A percentile compares a stretch with the other conserved stretches of the same genome.
phyloP scores from a whole-genome alignment of 139 green algal genomes.

The Limnomonas spitsbergensis region DNA sequence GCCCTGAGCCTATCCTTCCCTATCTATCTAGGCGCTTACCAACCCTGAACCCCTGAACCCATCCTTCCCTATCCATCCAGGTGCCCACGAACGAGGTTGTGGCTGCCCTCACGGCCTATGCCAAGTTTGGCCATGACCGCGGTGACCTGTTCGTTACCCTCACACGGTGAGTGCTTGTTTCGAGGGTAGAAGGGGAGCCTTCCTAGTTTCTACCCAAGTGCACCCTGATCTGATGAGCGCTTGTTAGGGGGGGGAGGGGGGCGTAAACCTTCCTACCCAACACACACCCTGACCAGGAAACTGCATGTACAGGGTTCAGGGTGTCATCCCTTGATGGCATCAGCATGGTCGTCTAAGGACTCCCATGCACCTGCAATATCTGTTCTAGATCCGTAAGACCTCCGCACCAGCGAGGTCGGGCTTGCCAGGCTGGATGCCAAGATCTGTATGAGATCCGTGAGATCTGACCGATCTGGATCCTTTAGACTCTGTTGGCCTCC shows the following conservation, averaged over 20 bases:
- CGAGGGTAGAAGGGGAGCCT: not conserved
- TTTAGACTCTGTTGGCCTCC: no score
- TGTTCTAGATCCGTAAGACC: no score
- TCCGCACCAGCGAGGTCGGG: conserved; percentile 32
- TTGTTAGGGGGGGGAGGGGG: no score
- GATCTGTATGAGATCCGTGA: no score
- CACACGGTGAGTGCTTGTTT: conserved; percentile 25
- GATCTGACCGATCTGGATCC: no score
- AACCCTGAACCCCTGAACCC: conserved; percentile 44
- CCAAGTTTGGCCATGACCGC: conserved; percentile 42
- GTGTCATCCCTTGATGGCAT: no score
- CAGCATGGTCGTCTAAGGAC: no score
- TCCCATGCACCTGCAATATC: no score
- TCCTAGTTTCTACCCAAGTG: not conserved
- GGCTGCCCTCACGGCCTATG: conserved; percentile 29
- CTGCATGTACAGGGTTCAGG: no score
- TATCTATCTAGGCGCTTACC: no score
- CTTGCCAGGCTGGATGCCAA: conserved; percentile 26
- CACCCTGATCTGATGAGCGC: not conserved
- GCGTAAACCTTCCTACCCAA: no score
- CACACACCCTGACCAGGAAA: no score
- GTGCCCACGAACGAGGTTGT: conserved; percentile 16
- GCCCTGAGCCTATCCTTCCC: not conserved
- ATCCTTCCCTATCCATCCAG: conserved; percentile 42
- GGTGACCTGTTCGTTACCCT: conserved; percentile 38